Evolutionary conservation across 257 asterid genomes (phyloP).

Genomic region (Penstemon barbatus): DNA sequence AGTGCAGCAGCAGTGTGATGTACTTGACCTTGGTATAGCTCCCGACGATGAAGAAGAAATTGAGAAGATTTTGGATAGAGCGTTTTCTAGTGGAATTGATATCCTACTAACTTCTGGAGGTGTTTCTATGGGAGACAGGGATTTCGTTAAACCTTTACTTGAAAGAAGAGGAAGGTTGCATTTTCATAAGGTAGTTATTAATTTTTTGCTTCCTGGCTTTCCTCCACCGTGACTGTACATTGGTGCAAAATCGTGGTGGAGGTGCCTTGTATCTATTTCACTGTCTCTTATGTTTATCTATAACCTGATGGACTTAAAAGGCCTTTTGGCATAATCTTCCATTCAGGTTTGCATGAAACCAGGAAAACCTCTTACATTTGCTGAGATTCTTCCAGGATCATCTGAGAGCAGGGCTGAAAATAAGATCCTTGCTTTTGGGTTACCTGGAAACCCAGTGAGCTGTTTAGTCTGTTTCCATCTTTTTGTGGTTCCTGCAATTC

Average conservation of each 20-base stretch:
- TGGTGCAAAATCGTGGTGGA: constrained; percentile 4
- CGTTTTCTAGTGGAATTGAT: constrained; percentile 72
- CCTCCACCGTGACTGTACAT: constrained; percentile 6
- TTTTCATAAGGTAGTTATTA: constrained; percentile 74
- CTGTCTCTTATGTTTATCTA: constrained; percentile 6
- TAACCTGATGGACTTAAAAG: neutral
- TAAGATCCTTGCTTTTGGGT: constrained; percentile 90
- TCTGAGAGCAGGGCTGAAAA: constrained; percentile 36
- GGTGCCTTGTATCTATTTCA: constrained; percentile 21
- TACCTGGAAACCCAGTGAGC: constrained; percentile 99
- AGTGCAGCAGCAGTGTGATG: constrained; percentile 67
- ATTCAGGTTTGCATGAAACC: constrained; percentile 89
- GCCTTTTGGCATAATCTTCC: constrained; percentile 23
- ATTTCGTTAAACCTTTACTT: constrained; percentile 86
- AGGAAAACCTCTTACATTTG: constrained; percentile 93
- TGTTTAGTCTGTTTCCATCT: constrained; percentile 91
- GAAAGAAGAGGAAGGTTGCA: constrained; percentile 66
- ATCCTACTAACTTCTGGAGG: constrained; percentile 92
- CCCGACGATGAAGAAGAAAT: constrained; percentile 70
- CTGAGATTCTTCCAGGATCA: constrained; percentile 60
- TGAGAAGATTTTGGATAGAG: constrained; percentile 56
- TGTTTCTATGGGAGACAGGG: constrained; percentile 99
- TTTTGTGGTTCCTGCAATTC: constrained; percentile 88
- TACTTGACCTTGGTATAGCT: constrained; percentile 89
- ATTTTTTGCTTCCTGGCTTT: constrained; percentile 24